Evolutionary conservation across 495 filamentous ascomycete species (phyloP).

Genomic region (Pyronema domesticum): DNA sequence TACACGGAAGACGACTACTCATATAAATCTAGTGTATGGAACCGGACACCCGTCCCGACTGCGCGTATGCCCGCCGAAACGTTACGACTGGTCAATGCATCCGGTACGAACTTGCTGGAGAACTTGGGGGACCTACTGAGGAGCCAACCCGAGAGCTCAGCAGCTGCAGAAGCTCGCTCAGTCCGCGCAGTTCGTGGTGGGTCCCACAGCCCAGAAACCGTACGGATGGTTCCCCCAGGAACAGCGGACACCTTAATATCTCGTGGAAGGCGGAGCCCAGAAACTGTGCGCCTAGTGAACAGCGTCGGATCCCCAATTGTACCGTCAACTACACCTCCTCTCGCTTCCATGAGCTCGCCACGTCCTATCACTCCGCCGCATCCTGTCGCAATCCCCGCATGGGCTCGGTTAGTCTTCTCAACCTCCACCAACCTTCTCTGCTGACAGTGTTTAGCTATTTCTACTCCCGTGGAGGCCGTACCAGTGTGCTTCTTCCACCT

Average conservation of each 20-base stretch:
- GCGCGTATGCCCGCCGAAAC: slow-evolving; percentile 18
- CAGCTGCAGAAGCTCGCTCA: no score
- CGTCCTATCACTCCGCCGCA: no score
- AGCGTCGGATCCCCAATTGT: no score
- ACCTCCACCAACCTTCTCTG: neutral
- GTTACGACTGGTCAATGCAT: slow-evolving; percentile 15
- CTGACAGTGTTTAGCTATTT: neutral
- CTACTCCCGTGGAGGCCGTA: neutral
- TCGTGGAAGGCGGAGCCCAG: neutral
- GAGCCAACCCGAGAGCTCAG: no score
- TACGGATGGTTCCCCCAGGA: neutral
- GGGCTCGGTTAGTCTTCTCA: neutral
- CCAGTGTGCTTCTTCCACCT: no score
- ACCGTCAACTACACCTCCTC: no score
- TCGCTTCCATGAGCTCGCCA: no score
- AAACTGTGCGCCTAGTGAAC: no score
- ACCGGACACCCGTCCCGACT: slow-evolving; percentile 1
- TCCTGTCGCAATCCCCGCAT: no score
- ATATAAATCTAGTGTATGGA: slow-evolving; percentile 18
- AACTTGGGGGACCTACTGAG: slow-evolving; percentile 2
- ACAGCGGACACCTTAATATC: neutral
- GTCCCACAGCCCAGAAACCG: neutral
- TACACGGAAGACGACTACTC: slow-evolving; percentile 20
- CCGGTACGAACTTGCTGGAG: slow-evolving; percentile 2
- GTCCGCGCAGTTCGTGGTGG: neutral